Evolutionary conservation across 75 land plant genomes (phyloP).

Genomic region (Selaginella tamariscina): DNA sequence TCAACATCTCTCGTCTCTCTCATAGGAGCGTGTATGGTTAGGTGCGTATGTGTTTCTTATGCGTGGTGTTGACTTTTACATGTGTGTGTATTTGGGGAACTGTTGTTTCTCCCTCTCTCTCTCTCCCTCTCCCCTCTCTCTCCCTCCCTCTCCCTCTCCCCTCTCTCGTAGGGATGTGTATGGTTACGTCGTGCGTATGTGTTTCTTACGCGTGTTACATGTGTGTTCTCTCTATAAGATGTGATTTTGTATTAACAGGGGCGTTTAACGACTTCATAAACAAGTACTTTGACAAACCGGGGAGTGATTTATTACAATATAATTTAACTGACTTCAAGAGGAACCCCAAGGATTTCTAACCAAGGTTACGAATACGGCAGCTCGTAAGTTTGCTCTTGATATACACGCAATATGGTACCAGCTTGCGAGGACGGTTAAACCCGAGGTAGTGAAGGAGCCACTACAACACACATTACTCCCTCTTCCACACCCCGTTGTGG

Average conservation of each 20-base stretch:
- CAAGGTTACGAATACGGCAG: slow-evolving; percentile 36
- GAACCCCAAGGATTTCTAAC: slow-evolving; percentile 54
- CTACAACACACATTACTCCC: slow-evolving; percentile 66
- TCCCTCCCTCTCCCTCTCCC: too few relatives aligned
- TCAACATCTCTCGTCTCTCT: too few relatives aligned
- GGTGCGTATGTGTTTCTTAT: too few relatives aligned
- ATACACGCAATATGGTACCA: slow-evolving; percentile 68
- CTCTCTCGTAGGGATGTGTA: too few relatives aligned
- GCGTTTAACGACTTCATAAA: slow-evolving; percentile 32
- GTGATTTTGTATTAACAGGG: slow-evolving; percentile 12
- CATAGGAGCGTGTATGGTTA: too few relatives aligned
- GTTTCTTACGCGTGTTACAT: too few relatives aligned
- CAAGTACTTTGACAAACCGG: slow-evolving; percentile 42
- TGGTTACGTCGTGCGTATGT: not conserved
- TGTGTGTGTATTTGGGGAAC: too few relatives aligned
- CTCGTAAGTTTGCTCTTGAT: slow-evolving; percentile 65
- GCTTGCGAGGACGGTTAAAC: slow-evolving; percentile 44
- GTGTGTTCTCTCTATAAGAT: not conserved
- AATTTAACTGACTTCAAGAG: slow-evolving; percentile 42
- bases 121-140: not conserved
- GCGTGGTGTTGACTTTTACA: too few relatives aligned
- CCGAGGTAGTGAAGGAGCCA: slow-evolving; percentile 30
- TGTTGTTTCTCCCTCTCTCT: not conserved
- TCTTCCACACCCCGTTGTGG: slow-evolving; percentile 39
- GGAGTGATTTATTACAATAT: slow-evolving; percentile 40